Conservation (phyloP, 1,284 basidiomycete genomes). For the Rhodotorula sp. region DNA sequence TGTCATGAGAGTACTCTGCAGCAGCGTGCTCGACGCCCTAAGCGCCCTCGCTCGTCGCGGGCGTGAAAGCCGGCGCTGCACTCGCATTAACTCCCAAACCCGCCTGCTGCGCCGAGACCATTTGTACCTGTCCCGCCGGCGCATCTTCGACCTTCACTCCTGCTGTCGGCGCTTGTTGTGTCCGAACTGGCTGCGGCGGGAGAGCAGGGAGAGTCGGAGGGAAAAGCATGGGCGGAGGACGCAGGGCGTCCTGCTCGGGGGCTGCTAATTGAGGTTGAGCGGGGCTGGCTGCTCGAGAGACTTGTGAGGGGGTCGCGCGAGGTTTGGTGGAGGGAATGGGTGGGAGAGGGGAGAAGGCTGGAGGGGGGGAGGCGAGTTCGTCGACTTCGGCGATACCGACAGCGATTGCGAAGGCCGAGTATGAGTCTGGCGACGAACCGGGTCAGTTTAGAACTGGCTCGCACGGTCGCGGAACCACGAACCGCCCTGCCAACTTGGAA, state of each 20-base stretch:
- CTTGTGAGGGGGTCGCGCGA: background rate
- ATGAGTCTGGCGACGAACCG: background rate
- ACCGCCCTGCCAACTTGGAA: conserved; percentile 31
- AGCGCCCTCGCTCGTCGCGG: too few species aligned
- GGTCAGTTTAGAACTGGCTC: too few species aligned
- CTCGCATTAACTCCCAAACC: background rate
- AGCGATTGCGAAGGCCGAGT: conserved; percentile 8
- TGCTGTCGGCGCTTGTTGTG: background rate
- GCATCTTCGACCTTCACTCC: background rate
- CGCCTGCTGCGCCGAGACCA: background rate
- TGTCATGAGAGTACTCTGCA: too few species aligned
- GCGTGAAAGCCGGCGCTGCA: too few species aligned
- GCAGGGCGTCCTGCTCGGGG: too few species aligned
- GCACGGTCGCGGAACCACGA: background rate
- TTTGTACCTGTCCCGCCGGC: background rate
- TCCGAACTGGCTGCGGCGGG: background rate
- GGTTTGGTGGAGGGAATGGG: background rate
- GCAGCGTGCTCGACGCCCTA: too few species aligned
- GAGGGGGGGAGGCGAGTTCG: conserved; percentile 24
- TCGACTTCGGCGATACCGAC: conserved; percentile 2
- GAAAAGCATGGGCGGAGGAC: too few species aligned
- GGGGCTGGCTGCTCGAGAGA: background rate
- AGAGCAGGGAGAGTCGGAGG: background rate
- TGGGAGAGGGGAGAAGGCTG: background rate
- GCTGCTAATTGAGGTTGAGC: too few species aligned